Evolutionary conservation across 1,284 basidiomycete genomes (phyloP).

Genomic region (Tylopilus sp.): DNA sequence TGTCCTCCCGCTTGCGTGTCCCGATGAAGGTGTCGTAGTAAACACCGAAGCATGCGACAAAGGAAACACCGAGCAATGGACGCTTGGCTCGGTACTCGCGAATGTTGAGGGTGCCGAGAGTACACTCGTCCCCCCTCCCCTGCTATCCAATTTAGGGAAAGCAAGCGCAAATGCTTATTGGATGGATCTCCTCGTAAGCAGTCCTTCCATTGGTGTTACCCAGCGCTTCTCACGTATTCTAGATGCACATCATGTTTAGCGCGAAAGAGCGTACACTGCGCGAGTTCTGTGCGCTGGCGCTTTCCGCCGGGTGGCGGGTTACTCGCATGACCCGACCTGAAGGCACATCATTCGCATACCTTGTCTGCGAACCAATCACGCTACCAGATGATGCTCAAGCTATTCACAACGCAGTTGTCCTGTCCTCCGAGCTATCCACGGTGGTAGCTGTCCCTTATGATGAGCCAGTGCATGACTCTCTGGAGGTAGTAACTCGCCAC

Average conservation of each 20-base stretch:
- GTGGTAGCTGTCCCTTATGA: conserved; percentile 20
- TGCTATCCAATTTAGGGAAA: conserved; percentile 67
- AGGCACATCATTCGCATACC: conserved; percentile 62
- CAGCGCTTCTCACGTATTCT: conserved; percentile 3
- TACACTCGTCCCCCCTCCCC: conserved; percentile 47
- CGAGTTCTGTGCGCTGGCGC: conserved; percentile 54
- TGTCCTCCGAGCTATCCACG: conserved; percentile 21
- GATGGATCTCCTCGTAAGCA: conserved; percentile 66
- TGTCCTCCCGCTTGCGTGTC: conserved; percentile 63
- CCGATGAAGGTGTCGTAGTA: conserved; percentile 37
- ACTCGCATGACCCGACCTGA: conserved; percentile 53
- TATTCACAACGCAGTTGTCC: conserved; percentile 21
- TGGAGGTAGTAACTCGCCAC: conserved; percentile 20
- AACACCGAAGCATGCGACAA: conserved; percentile 1
- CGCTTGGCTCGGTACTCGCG: conserved; percentile 25
- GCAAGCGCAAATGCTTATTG: conserved; percentile 68
- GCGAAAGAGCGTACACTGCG: conserved; percentile 67
- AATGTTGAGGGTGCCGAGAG: conserved; percentile 44
- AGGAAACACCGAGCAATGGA: conserved; percentile 22
- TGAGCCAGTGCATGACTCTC: conserved; percentile 17
- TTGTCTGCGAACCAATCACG: conserved; percentile 56
- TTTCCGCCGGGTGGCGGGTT: conserved; percentile 66
- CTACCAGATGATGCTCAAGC: conserved; percentile 39
- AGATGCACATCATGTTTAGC: conserved; percentile 74
- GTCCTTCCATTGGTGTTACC: background rate